Base-by-base conservation (phyloP, 1,284 basidiomycete species). In the Naganishia sp. region DNA sequence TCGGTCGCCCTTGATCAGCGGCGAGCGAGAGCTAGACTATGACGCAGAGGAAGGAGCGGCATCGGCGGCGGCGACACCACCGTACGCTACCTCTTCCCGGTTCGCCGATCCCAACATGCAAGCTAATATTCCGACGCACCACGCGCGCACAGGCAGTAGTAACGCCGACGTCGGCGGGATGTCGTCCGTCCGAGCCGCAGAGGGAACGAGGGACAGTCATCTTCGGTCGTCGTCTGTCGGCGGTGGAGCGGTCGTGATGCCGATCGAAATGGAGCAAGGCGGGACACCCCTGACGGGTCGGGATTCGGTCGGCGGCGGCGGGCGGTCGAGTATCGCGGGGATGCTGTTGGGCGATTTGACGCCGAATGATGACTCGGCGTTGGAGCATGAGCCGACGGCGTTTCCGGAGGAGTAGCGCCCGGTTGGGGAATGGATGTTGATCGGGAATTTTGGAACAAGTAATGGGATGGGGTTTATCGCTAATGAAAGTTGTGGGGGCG, bases 1-100 rank as follows among this genome's bases (percentile, higher is more conserved):
- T 36, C 33, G 59, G 21, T 61, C 59, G 36, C 59, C 59, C 16
- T 28, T 61, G 48, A 61, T 61, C 48, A 61, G 59, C 48, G 59
- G 59, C 11, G 59, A 52, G 44, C 59, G 59, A 21, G 59, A 52
- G 42, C 18, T 61, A 46, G 59, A 52, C 4, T 61, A 61, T 23
- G 48, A 21, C 13, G 50, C 50, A 21, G 59, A 61, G 28, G 59
- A 61, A 23, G 59, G 28, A 10, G 36, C 36, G 36, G 36, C 13
- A 13, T 9, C 36, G 36, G 36, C 13, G 36, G 36, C 59, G 21
- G 48, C 59, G 25, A 36, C 59, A 25, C 39, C 59, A 43, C 48
- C 59, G 59, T 61, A 61, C 46, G 59, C 16, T 18, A 10, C 21
- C 23, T 15, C 23, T 23, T 18, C 31, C 39, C 48, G 36, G n/a